phyloP scores from a whole-genome alignment of 2,329 filamentous ascomycete species.

The Coniochaeta sp. region DNA sequence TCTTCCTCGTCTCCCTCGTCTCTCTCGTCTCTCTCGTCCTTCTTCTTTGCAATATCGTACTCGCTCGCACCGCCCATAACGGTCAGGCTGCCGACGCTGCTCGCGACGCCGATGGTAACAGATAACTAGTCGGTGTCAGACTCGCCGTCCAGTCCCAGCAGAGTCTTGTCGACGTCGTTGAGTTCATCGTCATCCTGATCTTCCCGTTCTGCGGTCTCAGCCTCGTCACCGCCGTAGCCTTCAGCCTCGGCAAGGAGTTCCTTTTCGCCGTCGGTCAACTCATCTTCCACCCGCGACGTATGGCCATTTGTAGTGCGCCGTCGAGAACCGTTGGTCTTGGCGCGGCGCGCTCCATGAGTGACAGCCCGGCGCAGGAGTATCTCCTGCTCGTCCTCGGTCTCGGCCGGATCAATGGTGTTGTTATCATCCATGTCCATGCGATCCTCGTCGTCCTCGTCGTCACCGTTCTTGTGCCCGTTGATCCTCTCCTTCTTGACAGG shows the following conservation, averaged over 20 bases:
- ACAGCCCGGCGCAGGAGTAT: slow-evolving; percentile 8
- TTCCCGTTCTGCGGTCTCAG: slow-evolving; percentile 28
- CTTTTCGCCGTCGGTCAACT: slow-evolving; percentile 48
- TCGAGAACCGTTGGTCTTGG: slow-evolving; percentile 21
- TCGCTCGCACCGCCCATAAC: not conserved
- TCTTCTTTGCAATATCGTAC: not conserved
- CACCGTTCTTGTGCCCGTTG: slow-evolving; percentile 15
- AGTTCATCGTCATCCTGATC: slow-evolving; percentile 39
- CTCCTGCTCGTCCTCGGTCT: slow-evolving; percentile 20
- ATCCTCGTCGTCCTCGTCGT: slow-evolving; percentile 21
- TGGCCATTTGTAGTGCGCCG: slow-evolving; percentile 21
- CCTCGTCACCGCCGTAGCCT: slow-evolving; percentile 28
- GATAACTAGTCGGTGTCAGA: slow-evolving; percentile 22
- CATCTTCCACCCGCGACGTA: slow-evolving; percentile 37
- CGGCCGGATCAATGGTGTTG: slow-evolving; percentile 15
- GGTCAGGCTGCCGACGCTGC: not conserved
- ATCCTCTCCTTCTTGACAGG: slow-evolving; percentile 33
- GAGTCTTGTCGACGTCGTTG: slow-evolving; percentile 28
- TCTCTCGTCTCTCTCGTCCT: not conserved
- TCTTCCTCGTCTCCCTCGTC: not conserved
- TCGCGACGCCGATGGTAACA: not conserved
- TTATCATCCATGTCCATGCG: slow-evolving; percentile 20
- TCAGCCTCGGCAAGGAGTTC: slow-evolving; percentile 35
- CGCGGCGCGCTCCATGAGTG: slow-evolving; percentile 15
- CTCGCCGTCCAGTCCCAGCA: slow-evolving; percentile 23